These are phyloP conservation scores for Dentipellis fragilis DNA, from an alignment of 768 basidiomycete genomes.

Conservation along the genomic window DNA sequence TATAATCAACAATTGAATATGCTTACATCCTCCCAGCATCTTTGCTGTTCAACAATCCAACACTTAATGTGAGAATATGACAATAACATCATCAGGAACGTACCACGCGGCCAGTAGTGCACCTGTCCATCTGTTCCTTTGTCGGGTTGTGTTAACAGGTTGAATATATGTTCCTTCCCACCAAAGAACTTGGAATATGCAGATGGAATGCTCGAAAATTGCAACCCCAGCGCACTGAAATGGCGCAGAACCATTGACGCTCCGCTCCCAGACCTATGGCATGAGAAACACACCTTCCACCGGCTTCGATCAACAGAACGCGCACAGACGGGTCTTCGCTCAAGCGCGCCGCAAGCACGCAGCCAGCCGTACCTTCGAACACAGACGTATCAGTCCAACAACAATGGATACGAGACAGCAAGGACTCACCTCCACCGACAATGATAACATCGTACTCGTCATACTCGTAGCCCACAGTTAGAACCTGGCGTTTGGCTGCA, in stretches of 20 bases:
- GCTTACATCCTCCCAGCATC: constrained; percentile 66
- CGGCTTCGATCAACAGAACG: constrained; percentile 51
- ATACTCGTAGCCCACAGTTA: neutral
- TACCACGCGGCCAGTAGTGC: constrained; percentile 61
- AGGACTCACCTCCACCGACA: constrained; percentile 26
- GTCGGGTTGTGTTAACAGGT: constrained; percentile 50
- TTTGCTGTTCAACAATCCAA: constrained; percentile 30
- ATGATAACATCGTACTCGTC: constrained; percentile 27
- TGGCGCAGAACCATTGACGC: no score
- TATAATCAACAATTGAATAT: neutral
- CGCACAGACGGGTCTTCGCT: constrained; percentile 43
- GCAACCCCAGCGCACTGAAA: constrained; percentile 4
- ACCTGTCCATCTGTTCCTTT: constrained; percentile 32
- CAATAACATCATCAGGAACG: neutral
- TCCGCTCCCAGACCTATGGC: no score
- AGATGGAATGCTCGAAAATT: constrained; percentile 10
- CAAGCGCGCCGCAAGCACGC: constrained; percentile 48
- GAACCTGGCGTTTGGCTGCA: neutral
- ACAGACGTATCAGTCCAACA: neutral
- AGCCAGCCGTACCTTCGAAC: constrained; percentile 47
- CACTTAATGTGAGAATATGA: no score
- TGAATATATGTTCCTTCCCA: constrained; percentile 37
- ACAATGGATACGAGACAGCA: neutral
- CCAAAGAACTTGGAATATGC: constrained; percentile 25
- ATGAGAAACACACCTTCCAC: constrained; percentile 36